These are phyloP conservation scores for Leccinum pachyderme DNA, from an alignment of 1,284 basidiomycete species.

Conservation along the genomic window DNA sequence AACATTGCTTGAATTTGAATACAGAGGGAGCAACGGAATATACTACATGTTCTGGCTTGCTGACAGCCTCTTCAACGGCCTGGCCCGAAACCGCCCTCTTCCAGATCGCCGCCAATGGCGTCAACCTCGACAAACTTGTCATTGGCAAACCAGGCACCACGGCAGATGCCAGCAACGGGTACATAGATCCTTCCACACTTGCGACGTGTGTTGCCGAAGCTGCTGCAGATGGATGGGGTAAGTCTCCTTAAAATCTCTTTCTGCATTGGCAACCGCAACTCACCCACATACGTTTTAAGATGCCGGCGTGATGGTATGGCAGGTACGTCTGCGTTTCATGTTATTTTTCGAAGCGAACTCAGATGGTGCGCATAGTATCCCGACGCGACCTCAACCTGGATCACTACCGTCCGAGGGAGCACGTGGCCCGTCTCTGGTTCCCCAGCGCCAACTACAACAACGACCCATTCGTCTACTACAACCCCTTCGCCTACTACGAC, in stretches of 20 bases:
- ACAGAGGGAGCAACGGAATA: conserved; percentile 46
- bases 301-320: not conserved
- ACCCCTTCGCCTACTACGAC: not conserved
- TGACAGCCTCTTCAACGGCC: conserved; percentile 39
- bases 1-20: not conserved
- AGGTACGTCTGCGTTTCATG: not conserved
- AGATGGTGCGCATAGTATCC: not conserved
- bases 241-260: not conserved
- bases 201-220: not conserved
- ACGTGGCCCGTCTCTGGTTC: not conserved
- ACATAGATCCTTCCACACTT: not conserved
- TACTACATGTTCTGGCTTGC: conserved; percentile 44
- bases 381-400: not conserved
- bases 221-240: not conserved
- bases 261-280: not conserved
- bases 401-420: not conserved
- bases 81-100: conserved; percentile 32
- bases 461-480: too few relatives aligned
- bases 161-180: not conserved
- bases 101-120: not conserved
- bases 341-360: not conserved
- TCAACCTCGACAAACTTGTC: not conserved
- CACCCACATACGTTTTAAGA: not conserved
- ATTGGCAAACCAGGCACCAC: not conserved
- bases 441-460: not conserved